Evolutionary conservation across 164 flowering plant genomes (phyloP).

Genomic region (Chimonanthus praecox): DNA sequence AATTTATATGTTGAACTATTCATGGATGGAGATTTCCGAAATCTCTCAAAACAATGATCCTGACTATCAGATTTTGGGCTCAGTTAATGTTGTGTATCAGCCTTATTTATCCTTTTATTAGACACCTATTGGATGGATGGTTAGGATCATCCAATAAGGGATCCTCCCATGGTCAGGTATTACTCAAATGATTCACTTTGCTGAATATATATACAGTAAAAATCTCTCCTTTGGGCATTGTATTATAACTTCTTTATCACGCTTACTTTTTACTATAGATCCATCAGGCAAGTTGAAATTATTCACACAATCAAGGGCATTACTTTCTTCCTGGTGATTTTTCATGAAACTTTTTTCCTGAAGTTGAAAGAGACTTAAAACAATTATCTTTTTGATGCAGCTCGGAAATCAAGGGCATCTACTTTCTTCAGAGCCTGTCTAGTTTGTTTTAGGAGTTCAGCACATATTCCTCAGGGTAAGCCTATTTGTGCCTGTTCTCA

Average conservation of each 20-base stretch:
- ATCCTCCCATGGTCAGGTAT: not conserved
- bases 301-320: not conserved
- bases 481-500: slow-evolving; percentile 8
- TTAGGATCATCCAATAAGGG: not conserved
- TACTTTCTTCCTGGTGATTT: not conserved
- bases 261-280: not conserved
- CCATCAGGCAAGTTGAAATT: not conserved
- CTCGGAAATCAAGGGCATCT: slow-evolving; percentile 47
- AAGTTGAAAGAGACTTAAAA: not conserved
- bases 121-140: not conserved
- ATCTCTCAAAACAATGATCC: not conserved
- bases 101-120: not conserved
- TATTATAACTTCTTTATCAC: not conserved
- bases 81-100: not conserved
- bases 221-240: not conserved
- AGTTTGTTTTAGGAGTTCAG: slow-evolving; percentile 76
- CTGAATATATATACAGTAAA: not conserved
- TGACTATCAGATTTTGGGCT: not conserved
- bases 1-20: no score
- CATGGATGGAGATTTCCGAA: not conserved
- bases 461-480: slow-evolving; percentile 60
- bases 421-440: slow-evolving; percentile 58
- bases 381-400: slow-evolving; percentile 10
- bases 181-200: not conserved
- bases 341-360: not conserved